A percentile compares a stretch with the other conserved stretches of the same genome.
Evolutionary conservation across 139 green algal genomes (phyloP).

Genomic region (Deuterostichococcus epilithicus): DNA sequence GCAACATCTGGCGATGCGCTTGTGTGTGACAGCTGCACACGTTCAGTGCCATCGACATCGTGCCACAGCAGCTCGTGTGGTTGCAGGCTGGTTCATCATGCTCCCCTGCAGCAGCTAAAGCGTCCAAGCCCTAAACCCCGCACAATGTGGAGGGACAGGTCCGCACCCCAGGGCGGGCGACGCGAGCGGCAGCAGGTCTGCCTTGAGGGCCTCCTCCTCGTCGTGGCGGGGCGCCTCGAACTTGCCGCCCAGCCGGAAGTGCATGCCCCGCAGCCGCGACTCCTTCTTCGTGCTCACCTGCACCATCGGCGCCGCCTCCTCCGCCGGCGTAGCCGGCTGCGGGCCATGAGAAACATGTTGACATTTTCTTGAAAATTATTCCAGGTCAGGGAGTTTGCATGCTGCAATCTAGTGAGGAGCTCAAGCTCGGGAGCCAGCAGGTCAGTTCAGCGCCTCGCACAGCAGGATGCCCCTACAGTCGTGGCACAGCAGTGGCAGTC

Average conservation of each 20-base stretch:
- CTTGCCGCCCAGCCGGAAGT: slow-evolving; percentile 54
- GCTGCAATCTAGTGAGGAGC: too few species aligned
- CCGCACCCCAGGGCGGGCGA: slow-evolving; percentile 29
- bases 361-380: too few species aligned
- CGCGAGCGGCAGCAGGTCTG: slow-evolving; percentile 49
- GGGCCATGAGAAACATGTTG: too few species aligned
- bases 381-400: too few species aligned
- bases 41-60: neutral
- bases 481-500: slow-evolving; percentile 1
- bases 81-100: too few species aligned
- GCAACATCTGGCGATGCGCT: neutral
- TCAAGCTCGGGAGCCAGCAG: too few species aligned
- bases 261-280: slow-evolving; percentile 38
- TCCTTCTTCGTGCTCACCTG: slow-evolving; percentile 59
- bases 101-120: too few species aligned
- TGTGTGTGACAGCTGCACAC: neutral
- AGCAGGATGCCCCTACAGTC: too few species aligned
- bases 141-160: neutral
- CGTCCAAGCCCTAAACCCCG: too few species aligned
- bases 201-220: slow-evolving; percentile 59
- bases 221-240: slow-evolving; percentile 66
- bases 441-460: too few species aligned
- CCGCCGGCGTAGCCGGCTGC: too few species aligned
- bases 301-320: slow-evolving; percentile 28
- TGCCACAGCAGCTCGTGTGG: slow-evolving; percentile 3